These are phyloP conservation scores for Leishmania mexicana DNA, from an alignment of 208 protist genomes.

Conservation along the genomic window DNA sequence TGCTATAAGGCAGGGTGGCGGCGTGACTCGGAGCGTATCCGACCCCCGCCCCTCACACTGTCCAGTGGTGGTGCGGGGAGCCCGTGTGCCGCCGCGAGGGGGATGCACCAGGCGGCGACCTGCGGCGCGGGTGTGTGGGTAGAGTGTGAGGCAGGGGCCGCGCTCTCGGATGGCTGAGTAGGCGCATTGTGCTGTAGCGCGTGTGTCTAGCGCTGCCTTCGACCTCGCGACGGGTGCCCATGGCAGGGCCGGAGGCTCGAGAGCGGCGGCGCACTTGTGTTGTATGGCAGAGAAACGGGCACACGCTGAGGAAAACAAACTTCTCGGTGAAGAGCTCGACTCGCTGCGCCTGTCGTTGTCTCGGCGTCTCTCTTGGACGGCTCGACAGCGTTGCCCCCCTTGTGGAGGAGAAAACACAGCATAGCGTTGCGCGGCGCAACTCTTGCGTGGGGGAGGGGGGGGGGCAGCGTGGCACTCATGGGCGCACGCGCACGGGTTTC, in stretches of 20 bases:
- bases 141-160: neutral
- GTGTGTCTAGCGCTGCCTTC: neutral
- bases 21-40: neutral
- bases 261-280: no score
- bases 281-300: no score
- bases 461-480: neutral
- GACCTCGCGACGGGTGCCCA: neutral
- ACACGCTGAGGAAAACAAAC: no score
- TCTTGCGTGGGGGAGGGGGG: no score
- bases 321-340: neutral
- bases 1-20: neutral
- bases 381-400: neutral
- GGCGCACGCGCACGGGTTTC: no score
- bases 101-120: neutral
- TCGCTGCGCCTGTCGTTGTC: no score
- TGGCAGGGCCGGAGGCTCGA: no score
- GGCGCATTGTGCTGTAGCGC: neutral
- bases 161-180: neutral
- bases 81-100: neutral
- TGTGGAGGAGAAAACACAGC: neutral
- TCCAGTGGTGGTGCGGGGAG: neutral
- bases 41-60: neutral
- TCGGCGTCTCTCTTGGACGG: no score
- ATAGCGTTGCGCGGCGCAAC: neutral
- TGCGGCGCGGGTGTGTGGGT: neutral